Conservation (phyloP, 495 filamentous ascomycete genomes). For the Lindgomyces ingoldianus region DNA sequence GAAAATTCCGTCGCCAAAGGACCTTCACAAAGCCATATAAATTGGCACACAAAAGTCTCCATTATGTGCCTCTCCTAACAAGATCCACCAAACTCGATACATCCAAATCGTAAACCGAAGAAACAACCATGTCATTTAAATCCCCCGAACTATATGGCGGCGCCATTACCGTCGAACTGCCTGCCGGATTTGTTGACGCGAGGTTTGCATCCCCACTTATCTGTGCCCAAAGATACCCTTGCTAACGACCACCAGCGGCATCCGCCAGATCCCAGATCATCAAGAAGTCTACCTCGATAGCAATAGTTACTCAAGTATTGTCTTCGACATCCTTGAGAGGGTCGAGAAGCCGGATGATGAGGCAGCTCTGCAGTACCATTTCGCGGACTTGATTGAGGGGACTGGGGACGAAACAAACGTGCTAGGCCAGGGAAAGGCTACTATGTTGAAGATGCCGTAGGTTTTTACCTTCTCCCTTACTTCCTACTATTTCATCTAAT, state of each 20-base stretch:
- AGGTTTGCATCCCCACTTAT: conserved; percentile 57
- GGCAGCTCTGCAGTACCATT: conserved; percentile 70
- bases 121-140: conserved; percentile 50
- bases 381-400: conserved; percentile 67
- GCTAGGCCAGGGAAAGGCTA: conserved; percentile 52
- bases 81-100: background rate
- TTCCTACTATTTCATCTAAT: background rate
- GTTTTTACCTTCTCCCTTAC: conserved; percentile 45
- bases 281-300: conserved; percentile 90
- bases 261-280: conserved; percentile 89
- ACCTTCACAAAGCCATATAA: conserved; percentile 11
- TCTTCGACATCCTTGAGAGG: conserved; percentile 84
- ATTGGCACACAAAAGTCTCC: background rate
- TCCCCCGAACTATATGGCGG: conserved; percentile 74
- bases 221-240: conserved; percentile 7
- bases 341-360: conserved; percentile 63
- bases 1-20: conserved; percentile 6
- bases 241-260: conserved; percentile 54
- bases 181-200: conserved; percentile 73
- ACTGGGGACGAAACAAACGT: conserved; percentile 46
- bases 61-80: background rate
- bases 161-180: conserved; percentile 72
- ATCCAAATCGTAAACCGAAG: background rate
- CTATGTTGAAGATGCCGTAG: conserved; percentile 41
- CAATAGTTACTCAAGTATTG: conserved; percentile 75